Evolutionary conservation across 1,284 basidiomycete genomes (phyloP).

Genomic region (Macrocybe sp.): DNA sequence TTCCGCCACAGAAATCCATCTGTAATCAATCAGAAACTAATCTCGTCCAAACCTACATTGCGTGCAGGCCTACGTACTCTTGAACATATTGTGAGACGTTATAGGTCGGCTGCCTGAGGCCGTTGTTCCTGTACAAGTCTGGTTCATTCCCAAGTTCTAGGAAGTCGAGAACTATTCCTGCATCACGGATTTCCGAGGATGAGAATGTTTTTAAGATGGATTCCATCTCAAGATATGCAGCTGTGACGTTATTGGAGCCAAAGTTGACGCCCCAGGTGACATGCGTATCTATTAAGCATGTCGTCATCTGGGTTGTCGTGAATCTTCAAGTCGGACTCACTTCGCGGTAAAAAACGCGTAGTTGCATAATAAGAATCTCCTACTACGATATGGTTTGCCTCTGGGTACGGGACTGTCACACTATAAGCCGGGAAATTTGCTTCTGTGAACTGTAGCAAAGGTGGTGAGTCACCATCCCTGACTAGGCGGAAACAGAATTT

Average conservation of each 20-base stretch:
- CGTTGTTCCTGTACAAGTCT: constrained; percentile 51
- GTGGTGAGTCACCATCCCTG: not conserved
- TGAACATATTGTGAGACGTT: constrained; percentile 45
- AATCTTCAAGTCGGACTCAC: constrained; percentile 19
- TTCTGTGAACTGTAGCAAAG: constrained; percentile 29
- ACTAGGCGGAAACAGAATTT: not conserved
- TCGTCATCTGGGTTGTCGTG: no score
- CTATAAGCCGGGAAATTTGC: constrained; percentile 45
- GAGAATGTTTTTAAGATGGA: constrained; percentile 54
- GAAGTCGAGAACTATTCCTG: constrained; percentile 46
- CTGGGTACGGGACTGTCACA: constrained; percentile 53
- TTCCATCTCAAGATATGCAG: constrained; percentile 50
- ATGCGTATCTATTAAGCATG: constrained; percentile 37
- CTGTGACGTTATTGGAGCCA: constrained; percentile 51
- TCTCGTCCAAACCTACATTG: no score
- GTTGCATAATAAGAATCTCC: constrained; percentile 56
- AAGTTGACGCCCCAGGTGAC: constrained; percentile 69
- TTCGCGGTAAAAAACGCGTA: constrained; percentile 48
- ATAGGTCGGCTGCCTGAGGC: constrained; percentile 38
- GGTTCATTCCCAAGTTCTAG: constrained; percentile 66
- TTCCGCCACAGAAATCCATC: constrained; percentile 32
- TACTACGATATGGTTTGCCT: constrained; percentile 51
- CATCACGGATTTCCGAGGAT: constrained; percentile 33
- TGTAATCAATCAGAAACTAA: constrained; percentile 8
- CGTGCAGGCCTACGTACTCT: constrained; percentile 33